Percentiles rank a stretch among this genome's conserved stretches.
Evolutionary conservation across 176 grass and related monocot species (phyloP).

Genomic region (Miscanthus lutarioriparius): DNA sequence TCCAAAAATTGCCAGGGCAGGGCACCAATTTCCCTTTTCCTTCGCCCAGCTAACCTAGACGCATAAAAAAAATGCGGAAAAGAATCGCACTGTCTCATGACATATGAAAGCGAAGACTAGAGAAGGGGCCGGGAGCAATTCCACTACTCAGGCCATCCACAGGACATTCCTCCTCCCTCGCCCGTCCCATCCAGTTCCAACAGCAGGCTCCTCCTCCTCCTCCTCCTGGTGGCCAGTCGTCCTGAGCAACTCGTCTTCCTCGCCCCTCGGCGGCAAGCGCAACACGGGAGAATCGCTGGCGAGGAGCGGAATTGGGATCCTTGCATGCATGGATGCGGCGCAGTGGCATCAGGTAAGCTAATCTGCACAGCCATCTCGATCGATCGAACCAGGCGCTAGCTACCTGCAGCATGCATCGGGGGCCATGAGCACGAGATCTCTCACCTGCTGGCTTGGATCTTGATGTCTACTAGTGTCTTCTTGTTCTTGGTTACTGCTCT

Average conservation of each 20-base stretch:
- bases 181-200: conserved; percentile 18
- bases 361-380: conserved; percentile 1
- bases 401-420: not conserved
- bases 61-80: conserved; percentile 48
- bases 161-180: conserved; percentile 48
- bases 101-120: conserved; percentile 38
- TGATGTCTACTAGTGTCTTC: not conserved
- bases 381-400: not conserved
- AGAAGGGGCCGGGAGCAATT: conserved; percentile 34
- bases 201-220: not conserved
- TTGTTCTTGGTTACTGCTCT: conserved; percentile 17
- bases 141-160: conserved; percentile 42
- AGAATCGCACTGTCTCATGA: conserved; percentile 61
- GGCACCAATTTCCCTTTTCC: conserved; percentile 18
- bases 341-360: conserved; percentile 83
- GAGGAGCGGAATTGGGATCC: conserved; percentile 35
- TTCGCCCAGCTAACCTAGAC: not conserved
- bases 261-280: not conserved
- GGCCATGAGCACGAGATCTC: conserved; percentile 37
- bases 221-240: not conserved
- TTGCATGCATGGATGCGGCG: conserved; percentile 79
- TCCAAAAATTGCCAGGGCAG: not conserved
- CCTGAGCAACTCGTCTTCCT: not conserved
- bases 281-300: not conserved
- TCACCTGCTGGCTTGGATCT: conserved; percentile 36